Conservation (phyloP, 371 early-diverging fungal genomes). For the Mortierella sp. region DNA sequence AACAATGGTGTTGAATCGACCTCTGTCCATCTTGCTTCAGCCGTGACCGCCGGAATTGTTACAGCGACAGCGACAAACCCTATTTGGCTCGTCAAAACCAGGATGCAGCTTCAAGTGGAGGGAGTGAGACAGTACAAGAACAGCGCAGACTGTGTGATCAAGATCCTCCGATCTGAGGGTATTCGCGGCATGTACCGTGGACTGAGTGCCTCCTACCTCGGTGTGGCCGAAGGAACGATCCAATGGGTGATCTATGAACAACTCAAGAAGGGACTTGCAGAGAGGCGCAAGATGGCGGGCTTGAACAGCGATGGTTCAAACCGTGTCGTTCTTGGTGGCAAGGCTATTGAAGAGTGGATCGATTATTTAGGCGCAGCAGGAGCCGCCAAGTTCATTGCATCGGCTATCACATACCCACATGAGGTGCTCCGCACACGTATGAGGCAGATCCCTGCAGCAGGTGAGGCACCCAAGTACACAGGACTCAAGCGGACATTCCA, state of each 20-base stretch:
- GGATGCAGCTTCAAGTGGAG: slow-evolving; percentile 88
- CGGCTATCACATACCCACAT: slow-evolving; percentile 87
- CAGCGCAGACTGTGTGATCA: slow-evolving; percentile 77
- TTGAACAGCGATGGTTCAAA: slow-evolving; percentile 20
- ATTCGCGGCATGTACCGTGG: slow-evolving; percentile 88
- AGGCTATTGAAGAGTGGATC: slow-evolving; percentile 65
- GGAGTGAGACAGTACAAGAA: slow-evolving; percentile 69
- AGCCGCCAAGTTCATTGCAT: slow-evolving; percentile 88
- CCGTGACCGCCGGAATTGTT: slow-evolving; percentile 85
- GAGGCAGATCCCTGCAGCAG: slow-evolving; percentile 75
- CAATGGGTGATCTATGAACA: slow-evolving; percentile 97
- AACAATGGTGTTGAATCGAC: slow-evolving; percentile 83
- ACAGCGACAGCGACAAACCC: slow-evolving; percentile 91
- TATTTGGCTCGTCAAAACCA: slow-evolving; percentile 96
- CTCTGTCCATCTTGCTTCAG: slow-evolving; percentile 84
- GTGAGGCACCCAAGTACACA: slow-evolving; percentile 72
- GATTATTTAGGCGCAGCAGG: slow-evolving; percentile 89
- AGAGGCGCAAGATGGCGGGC: slow-evolving; percentile 25
- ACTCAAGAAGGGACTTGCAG: slow-evolving; percentile 68
- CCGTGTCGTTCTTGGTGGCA: slow-evolving; percentile 34
- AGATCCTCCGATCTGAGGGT: slow-evolving; percentile 84
- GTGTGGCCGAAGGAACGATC: slow-evolving; percentile 88
- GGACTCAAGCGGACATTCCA: slow-evolving; percentile 80
- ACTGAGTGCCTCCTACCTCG: slow-evolving; percentile 88
- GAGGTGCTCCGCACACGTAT: slow-evolving; percentile 89